Conservation (phyloP, 371 early-diverging fungal genomes). For the Mortierella sp. region DNA sequence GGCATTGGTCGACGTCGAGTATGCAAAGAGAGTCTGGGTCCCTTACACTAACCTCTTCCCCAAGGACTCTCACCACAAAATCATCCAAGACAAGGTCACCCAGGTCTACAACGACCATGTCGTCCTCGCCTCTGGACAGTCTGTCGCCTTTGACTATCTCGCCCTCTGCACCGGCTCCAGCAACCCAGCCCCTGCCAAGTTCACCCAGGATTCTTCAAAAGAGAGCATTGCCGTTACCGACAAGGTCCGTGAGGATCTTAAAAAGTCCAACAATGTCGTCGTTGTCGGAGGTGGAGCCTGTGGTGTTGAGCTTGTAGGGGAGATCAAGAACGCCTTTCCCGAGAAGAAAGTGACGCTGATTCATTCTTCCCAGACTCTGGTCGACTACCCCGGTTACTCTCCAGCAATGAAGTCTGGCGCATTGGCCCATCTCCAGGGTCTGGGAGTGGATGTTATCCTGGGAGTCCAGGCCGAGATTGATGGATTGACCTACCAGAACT, state of each 20-base stretch:
- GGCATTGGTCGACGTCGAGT: constrained; percentile 61
- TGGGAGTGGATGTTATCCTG: constrained; percentile 75
- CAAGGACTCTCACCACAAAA: constrained; percentile 53
- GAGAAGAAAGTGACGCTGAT: constrained; percentile 69
- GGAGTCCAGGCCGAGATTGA: constrained; percentile 67
- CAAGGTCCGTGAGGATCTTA: constrained; percentile 62
- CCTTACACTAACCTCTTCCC: constrained; percentile 67
- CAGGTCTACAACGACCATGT: constrained; percentile 60
- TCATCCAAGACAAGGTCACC: constrained; percentile 60
- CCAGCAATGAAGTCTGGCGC: constrained; percentile 64
- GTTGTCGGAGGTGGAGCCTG: constrained; percentile 78
- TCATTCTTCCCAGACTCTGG: constrained; percentile 57
- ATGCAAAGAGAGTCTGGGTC: constrained; percentile 63
- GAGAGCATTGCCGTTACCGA: constrained; percentile 44
- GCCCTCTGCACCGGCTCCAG: constrained; percentile 78
- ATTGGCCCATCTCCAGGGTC: constrained; percentile 60
- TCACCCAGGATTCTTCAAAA: constrained; percentile 40
- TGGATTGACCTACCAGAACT: constrained; percentile 31
- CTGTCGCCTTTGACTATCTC: constrained; percentile 77
- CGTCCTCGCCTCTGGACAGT: constrained; percentile 59
- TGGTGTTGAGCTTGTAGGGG: constrained; percentile 76
- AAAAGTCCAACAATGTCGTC: constrained; percentile 65
- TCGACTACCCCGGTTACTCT: constrained; percentile 59
- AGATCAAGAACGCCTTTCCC: constrained; percentile 64
- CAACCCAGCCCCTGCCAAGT: constrained; percentile 59